Percentiles rank a stretch among this genome's conserved stretches.
phyloP scores from a whole-genome alignment of 345 rosid species.

The Schrenkiella parvula region DNA sequence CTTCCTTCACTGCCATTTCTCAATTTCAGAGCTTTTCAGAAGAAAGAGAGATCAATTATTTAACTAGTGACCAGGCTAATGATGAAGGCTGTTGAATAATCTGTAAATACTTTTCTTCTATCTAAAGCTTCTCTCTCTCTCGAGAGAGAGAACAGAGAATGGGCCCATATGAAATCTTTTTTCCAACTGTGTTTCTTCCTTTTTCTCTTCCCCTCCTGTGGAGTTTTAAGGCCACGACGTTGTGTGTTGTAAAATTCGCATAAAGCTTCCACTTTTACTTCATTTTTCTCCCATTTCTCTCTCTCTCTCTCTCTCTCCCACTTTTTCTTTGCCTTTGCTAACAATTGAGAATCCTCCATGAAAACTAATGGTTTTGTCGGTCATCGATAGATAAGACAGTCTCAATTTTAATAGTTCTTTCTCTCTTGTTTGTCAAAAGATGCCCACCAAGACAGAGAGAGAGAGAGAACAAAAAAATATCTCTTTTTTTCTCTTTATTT shows the following conservation, averaged over 20 bases:
- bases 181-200: slow-evolving; percentile 22
- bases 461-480: background rate
- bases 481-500: slow-evolving; percentile 15
- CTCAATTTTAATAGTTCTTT: background rate
- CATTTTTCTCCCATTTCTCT: background rate
- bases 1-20: slow-evolving; percentile 24
- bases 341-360: slow-evolving; percentile 31
- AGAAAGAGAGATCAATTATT: slow-evolving; percentile 19
- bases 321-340: slow-evolving; percentile 19
- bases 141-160: background rate
- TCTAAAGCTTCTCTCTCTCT: slow-evolving; percentile 24
- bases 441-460: slow-evolving; percentile 30
- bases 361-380: slow-evolving; percentile 32
- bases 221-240: slow-evolving; percentile 18
- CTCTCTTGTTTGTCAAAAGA: slow-evolving; percentile 31
- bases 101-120: slow-evolving; percentile 33
- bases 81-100: slow-evolving; percentile 29
- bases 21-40: slow-evolving; percentile 34
- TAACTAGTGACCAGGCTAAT: slow-evolving; percentile 19
- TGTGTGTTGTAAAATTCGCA: slow-evolving; percentile 27
- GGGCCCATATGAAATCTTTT: slow-evolving; percentile 24
- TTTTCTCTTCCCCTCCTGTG: slow-evolving; percentile 10
- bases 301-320: background rate
- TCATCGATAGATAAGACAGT: slow-evolving; percentile 12
- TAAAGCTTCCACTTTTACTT: slow-evolving; percentile 32